Evolutionary conservation across 129 eudicot genomes (phyloP).

Genomic region (Helianthus annuus): DNA sequence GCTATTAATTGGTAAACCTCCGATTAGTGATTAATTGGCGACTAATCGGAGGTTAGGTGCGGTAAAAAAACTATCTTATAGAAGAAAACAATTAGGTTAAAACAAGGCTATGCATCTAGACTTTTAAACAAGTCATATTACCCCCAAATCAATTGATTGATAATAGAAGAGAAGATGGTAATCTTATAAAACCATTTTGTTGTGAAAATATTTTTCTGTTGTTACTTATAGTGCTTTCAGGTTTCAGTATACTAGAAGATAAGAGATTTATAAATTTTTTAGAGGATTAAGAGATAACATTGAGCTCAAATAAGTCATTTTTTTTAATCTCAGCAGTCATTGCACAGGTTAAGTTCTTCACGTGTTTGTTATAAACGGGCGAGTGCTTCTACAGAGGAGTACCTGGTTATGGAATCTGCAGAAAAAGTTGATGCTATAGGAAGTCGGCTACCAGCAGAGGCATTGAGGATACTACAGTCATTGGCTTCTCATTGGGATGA

Average conservation of each 20-base stretch:
- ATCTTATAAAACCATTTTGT: not conserved
- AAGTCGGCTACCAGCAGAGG: constrained; percentile 52
- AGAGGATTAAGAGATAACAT: not conserved
- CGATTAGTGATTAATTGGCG: too few species aligned
- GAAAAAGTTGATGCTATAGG: constrained; percentile 37
- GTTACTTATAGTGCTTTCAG: not conserved
- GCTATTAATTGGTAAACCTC: too few species aligned
- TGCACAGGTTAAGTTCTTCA: constrained; percentile 24
- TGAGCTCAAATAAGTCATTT: not conserved
- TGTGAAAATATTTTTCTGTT: too few species aligned
- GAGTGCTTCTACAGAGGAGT: constrained; percentile 10
- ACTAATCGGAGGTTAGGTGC: too few species aligned
- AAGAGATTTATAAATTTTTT: not conserved
- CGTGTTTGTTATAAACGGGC: constrained; percentile 21
- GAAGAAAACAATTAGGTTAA: not conserved
- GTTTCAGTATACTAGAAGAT: constrained; percentile 1
- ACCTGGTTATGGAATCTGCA: constrained; percentile 45
- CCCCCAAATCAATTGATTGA: not conserved
- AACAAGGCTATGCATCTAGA: not conserved
- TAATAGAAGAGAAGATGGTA: not conserved
- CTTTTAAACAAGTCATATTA: not conserved
- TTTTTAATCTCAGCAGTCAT: constrained; percentile 6
- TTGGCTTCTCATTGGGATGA: constrained; percentile 83
- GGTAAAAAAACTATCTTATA: not conserved
- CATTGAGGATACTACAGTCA: constrained; percentile 44